These are phyloP conservation scores for Sesbania bispinosa DNA, from an alignment of 306 rosid genomes.

Conservation along the genomic window DNA sequence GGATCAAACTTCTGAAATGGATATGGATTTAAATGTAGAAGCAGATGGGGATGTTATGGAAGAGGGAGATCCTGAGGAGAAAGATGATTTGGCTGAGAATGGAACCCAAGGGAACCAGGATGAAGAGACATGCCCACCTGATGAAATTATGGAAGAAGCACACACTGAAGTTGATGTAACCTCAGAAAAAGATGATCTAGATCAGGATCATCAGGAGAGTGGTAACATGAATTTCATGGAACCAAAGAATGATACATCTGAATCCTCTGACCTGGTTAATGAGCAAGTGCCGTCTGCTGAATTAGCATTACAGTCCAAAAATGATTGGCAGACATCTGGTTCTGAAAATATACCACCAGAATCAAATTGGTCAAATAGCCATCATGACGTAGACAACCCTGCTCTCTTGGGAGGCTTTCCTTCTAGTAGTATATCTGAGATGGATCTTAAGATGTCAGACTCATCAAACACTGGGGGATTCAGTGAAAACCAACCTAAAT, in stretches of 20 bases:
- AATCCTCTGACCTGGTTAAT: slow-evolving; percentile 34
- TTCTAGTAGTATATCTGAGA: slow-evolving; percentile 47
- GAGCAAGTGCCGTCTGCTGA: slow-evolving; percentile 43
- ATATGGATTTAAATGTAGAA: slow-evolving; percentile 50
- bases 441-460: slow-evolving; percentile 54
- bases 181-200: slow-evolving; percentile 48
- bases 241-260: slow-evolving; percentile 37
- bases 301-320: slow-evolving; percentile 47
- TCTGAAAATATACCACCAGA: slow-evolving; percentile 42
- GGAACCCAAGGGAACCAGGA: slow-evolving; percentile 28
- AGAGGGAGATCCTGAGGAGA: slow-evolving; percentile 48
- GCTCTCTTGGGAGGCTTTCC: slow-evolving; percentile 59
- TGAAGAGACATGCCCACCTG: slow-evolving; percentile 43
- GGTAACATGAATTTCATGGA: slow-evolving; percentile 37
- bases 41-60: slow-evolving; percentile 47
- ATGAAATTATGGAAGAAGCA: slow-evolving; percentile 71
- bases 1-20: slow-evolving; percentile 48
- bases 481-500: slow-evolving; percentile 41
- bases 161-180: slow-evolving; percentile 42
- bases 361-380: slow-evolving; percentile 44
- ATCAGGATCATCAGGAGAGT: slow-evolving; percentile 43
- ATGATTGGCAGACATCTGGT: slow-evolving; percentile 44
- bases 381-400: slow-evolving; percentile 42
- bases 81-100: slow-evolving; percentile 40
- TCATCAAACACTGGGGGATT: slow-evolving; percentile 56